phyloP scores from a whole-genome alignment of 2,329 filamentous ascomycete species.

The Torrubiella hemipterigena region DNA sequence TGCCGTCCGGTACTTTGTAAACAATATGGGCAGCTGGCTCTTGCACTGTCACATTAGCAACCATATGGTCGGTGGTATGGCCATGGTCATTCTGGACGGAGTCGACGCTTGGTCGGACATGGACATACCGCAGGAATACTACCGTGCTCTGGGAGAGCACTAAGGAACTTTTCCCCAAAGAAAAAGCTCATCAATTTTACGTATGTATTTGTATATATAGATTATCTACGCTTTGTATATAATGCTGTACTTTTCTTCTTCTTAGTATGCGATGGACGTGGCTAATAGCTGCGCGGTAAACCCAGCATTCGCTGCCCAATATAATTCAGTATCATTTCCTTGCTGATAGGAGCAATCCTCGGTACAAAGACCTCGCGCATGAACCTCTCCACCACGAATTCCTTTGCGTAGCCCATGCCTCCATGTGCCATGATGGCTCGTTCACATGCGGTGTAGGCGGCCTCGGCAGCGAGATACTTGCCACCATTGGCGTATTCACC shows the following conservation, averaged over 20 bases:
- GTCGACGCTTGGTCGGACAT: slow-evolving; percentile 29
- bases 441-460: slow-evolving; percentile 50
- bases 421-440: slow-evolving; percentile 45
- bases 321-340: slow-evolving; percentile 69
- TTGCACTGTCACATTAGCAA: slow-evolving; percentile 38
- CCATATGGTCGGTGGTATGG: slow-evolving; percentile 44
- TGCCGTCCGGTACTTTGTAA: slow-evolving; percentile 38
- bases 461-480: slow-evolving; percentile 58
- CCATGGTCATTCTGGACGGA: slow-evolving; percentile 36
- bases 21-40: slow-evolving; percentile 37
- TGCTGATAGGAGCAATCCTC: slow-evolving; percentile 49
- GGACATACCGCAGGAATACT: no score
- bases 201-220: no score
- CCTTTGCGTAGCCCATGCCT: slow-evolving; percentile 52
- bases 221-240: no score
- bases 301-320: slow-evolving; percentile 54
- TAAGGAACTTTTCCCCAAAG: no score
- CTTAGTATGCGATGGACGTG: no score
- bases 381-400: slow-evolving; percentile 55
- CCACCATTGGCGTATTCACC: slow-evolving; percentile 56
- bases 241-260: no score
- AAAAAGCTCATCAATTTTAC: no score
- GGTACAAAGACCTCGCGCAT: slow-evolving; percentile 53
- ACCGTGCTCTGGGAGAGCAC: no score
- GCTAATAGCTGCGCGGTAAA: slow-evolving; percentile 55